Evolutionary conservation across 805 yeast species (phyloP), one percentile per base, ranked within the genome.

Genomic region (Kodamaea neixiangensis): DNA sequence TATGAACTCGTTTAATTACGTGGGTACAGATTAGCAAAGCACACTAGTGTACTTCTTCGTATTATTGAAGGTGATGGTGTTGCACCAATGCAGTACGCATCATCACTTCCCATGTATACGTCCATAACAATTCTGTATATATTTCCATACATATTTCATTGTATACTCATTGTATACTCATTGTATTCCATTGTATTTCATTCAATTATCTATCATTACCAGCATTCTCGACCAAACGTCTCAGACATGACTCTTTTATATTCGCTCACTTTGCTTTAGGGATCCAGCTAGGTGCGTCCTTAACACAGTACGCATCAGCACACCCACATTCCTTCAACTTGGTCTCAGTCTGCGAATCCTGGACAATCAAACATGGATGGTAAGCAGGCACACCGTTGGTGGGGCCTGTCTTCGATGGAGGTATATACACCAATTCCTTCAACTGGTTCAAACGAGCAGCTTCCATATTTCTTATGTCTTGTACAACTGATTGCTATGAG

Each of bases 331-430:
- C 64, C 53, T 72, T 71, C 43, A 67, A 41, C 51, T 70, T 72
- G 5, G 64, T 63, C 62, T 81, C 85, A 11, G 83, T 79, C 57
- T 76, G 77, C 49, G 68, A 66, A 63, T 81, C 86, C 62, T 79
- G 83, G 65, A 81, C 80, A 48, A 81, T 79, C 48, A 81, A 66
- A 47, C 85, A 78, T 2, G 86, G 86, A 51, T 79, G 85, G 61
- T 79, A 79, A 34, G 65, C 62, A 15, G 85, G 85, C 7, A 80
- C 72, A 13, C 51, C 51, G 7, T 55, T 58, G 10, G 61, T 53
- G 15, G 42, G 25, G 14, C 43, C 49, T 43, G 49, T 46, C 19
- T 63, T 61, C 11, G 54, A 39, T 6, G 74, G 68, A 3, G 86
- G 85, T 51, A 81, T 77, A 60, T 80, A 81, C 25, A 75, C 68